Conservation (phyloP, 2,329 filamentous ascomycete genomes). For the Bisporella sp. region DNA sequence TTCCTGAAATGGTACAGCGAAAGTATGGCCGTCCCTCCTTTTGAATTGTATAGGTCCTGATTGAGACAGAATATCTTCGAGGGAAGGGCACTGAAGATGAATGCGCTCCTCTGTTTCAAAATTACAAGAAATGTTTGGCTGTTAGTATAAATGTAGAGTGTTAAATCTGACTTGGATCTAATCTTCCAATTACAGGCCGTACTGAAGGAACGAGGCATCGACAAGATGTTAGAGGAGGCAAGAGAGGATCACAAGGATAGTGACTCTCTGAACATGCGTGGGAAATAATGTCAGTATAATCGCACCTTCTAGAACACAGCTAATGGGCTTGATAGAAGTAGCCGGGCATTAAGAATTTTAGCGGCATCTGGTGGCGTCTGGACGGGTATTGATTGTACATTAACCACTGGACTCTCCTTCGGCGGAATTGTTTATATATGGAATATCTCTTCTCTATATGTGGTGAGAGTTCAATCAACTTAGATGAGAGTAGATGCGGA, state of each 20-base stretch:
- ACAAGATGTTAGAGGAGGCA: conserved; percentile 87
- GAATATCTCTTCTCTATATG: too few relatives aligned
- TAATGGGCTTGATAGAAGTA: too few relatives aligned
- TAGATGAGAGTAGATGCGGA: too few relatives aligned
- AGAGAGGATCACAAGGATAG: conserved; percentile 85
- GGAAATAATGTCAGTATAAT: conserved; percentile 27
- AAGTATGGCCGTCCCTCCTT: conserved; percentile 52
- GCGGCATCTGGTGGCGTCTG: too few relatives aligned
- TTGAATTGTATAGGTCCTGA: conserved; percentile 6
- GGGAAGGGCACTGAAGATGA: conserved; percentile 77
- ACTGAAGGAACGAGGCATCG: conserved; percentile 83
- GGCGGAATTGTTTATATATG: too few relatives aligned
- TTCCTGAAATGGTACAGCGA: conserved; percentile 99
- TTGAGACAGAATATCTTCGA: conserved; percentile 70
- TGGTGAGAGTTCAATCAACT: too few relatives aligned
- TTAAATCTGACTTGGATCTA: not conserved
- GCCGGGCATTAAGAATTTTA: too few relatives aligned
- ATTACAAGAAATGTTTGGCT: conserved; percentile 80
- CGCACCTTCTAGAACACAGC: too few relatives aligned
- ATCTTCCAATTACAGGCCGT: conserved; percentile 52
- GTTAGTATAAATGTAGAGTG: conserved; percentile 38
- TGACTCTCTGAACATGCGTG: conserved; percentile 61
- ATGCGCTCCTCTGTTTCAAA: conserved; percentile 76
- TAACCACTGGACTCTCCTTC: too few relatives aligned
- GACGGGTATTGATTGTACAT: too few relatives aligned